Evolutionary conservation across 2,329 filamentous ascomycete genomes (phyloP).

Genomic region (Fonsecaea erecta): DNA sequence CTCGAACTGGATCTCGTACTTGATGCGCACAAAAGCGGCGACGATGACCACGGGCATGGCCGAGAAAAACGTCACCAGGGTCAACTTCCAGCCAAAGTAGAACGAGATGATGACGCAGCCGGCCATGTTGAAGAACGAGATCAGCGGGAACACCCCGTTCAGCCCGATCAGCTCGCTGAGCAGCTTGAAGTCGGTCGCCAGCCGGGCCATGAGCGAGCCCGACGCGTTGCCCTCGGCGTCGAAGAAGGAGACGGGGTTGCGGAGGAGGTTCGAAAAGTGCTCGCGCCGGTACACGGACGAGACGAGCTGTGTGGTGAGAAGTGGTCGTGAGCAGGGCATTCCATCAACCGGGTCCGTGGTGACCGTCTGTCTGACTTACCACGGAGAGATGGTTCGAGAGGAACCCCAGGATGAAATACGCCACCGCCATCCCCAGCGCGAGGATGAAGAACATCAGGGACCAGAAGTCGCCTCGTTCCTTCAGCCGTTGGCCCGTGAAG

Average conservation of each 20-base stretch:
- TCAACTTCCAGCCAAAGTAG: constrained; percentile 76
- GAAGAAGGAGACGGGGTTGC: constrained; percentile 50
- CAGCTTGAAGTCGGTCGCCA: constrained; percentile 56
- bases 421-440: constrained; percentile 52
- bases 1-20: constrained; percentile 34
- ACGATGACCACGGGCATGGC: constrained; percentile 57
- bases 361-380: constrained; percentile 27
- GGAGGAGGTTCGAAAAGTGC: constrained; percentile 53
- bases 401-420: constrained; percentile 55
- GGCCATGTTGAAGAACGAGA: constrained; percentile 68
- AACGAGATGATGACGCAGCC: constrained; percentile 71
- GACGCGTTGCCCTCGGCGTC: constrained; percentile 54
- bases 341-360: constrained; percentile 40
- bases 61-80: constrained; percentile 68
- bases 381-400: constrained; percentile 50
- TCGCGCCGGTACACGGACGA: constrained; percentile 48
- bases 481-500: constrained; percentile 45
- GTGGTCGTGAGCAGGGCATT: no score
- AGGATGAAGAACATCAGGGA: constrained; percentile 62
- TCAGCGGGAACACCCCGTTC: constrained; percentile 74
- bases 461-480: constrained; percentile 55
- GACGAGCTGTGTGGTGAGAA: constrained; percentile 41
- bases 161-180: constrained; percentile 57
- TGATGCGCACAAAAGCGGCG: constrained; percentile 49
- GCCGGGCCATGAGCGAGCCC: constrained; percentile 53